Conservation (phyloP, 2,329 filamentous ascomycete genomes). For the Ceratocystis cacaofunesta region DNA sequence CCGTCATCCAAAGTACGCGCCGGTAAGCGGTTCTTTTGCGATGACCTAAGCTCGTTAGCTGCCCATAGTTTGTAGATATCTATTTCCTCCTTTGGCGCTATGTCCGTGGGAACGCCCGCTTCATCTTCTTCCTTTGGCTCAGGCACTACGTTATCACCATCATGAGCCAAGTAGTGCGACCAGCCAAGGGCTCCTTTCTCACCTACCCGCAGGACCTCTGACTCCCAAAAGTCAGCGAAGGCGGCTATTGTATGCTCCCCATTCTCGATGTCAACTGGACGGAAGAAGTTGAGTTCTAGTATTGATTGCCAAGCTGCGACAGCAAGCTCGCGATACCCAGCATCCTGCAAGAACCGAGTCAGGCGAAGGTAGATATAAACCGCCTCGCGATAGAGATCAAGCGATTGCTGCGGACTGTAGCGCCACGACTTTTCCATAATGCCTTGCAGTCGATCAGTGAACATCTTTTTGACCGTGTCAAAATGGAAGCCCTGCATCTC, state of each 20-base stretch:
- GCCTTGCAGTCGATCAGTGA: conserved; percentile 34
- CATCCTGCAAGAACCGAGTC: conserved; percentile 59
- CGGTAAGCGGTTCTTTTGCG: conserved; percentile 40
- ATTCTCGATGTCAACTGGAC: conserved; percentile 27
- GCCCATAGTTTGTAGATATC: conserved; percentile 40
- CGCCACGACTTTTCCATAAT: conserved; percentile 3
- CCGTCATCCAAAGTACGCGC: conserved; percentile 62
- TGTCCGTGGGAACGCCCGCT: conserved; percentile 14
- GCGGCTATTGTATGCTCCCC: conserved; percentile 17
- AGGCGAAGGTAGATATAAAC: conserved; percentile 60
- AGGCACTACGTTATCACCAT: background rate
- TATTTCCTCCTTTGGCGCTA: conserved; percentile 22
- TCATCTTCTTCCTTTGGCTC: conserved; percentile 5
- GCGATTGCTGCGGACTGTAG: background rate
- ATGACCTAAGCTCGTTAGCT: conserved; percentile 37
- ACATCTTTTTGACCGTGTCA: conserved; percentile 46
- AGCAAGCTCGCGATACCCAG: conserved; percentile 65
- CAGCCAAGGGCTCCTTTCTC: conserved; percentile 60
- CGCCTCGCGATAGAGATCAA: conserved; percentile 21
- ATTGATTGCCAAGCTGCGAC: conserved; percentile 70
- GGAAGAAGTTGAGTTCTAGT: conserved; percentile 56
- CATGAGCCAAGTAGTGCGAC: conserved; percentile 33
- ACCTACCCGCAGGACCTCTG: conserved; percentile 63
- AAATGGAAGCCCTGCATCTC: conserved; percentile 52
- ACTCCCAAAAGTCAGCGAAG: conserved; percentile 60